Evolutionary conservation across 306 rosid species (phyloP).

Genomic region (Quercus ilex): DNA sequence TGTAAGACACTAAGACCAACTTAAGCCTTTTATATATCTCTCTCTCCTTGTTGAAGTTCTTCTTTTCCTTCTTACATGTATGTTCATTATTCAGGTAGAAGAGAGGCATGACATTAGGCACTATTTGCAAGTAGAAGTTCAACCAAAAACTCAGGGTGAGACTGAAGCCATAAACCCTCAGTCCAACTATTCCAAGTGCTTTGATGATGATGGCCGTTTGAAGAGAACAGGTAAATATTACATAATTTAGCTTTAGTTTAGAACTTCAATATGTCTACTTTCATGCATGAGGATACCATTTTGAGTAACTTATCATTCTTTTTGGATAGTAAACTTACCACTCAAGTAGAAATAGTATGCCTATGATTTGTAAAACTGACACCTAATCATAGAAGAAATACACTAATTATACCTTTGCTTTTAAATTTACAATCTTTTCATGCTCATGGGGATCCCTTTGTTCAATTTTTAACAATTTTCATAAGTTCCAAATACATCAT

Average conservation of each 20-base stretch:
- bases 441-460: neutral
- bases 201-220: constrained; percentile 77
- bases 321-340: neutral
- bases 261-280: neutral
- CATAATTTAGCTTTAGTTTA: neutral
- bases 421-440: neutral
- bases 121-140: constrained; percentile 59
- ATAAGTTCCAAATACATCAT: neutral
- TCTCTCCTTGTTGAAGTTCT: neutral
- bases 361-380: too few relatives aligned
- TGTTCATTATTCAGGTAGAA: constrained; percentile 39
- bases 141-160: constrained; percentile 38
- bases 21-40: neutral
- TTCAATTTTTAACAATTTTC: neutral
- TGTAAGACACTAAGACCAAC: constrained; percentile 29
- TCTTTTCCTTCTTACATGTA: neutral
- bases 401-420: neutral
- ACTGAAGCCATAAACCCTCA: constrained; percentile 36
- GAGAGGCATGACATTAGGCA: constrained; percentile 60
- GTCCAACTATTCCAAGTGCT: constrained; percentile 57
- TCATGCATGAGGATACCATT: neutral
- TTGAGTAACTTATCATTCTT: neutral
- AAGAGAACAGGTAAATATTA: constrained; percentile 62
- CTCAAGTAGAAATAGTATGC: neutral
- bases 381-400: neutral